Base-by-base conservation (phyloP, 2,329 filamentous ascomycete species). In the Aspergillus texensis region DNA sequence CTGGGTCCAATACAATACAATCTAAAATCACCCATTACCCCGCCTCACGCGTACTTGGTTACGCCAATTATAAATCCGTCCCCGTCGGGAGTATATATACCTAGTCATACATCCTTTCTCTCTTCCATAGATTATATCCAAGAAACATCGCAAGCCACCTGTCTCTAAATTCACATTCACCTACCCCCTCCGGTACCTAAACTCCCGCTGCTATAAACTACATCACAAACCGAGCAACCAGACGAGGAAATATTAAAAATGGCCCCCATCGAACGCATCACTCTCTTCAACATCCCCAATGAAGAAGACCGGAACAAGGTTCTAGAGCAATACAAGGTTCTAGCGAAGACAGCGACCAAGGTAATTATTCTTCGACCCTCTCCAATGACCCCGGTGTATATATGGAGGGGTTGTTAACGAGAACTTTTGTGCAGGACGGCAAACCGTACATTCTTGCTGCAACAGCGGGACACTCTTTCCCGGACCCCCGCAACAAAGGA, bases 371-470 rank as follows among this genome's bases (percentile, higher is more conserved):
- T 36, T 36, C 34, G 14, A 6, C 14, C 16, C 5, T 16, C 6
- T 36, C 14, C 34, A 16, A 16, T 14, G 14, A 6, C 34, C 34
- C 6, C 34, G 14, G 12, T 36, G 24, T 14, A 6, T n/a, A 11
- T 34, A 32, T 21, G 9, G 19, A 34, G 6, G 21, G 26, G 16
- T 53, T 34, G 28, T 21, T 54, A 21, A 45, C 34, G 26, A 36
- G 50, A 4, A 19, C 36, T n/a, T 54, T 30, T 32, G 34, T 30
- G 36, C 24, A 92, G 90, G 85, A 91, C 70, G 89, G 88, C 65
- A 88, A 90, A 74, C 88, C 88, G 1, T 93, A 92, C 75, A 90
- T 93, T 67, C 77, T 88, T 52, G 82, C 82, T 62, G 80, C 86
- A 67, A 80, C 77, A n/a, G 88, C 85, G 16, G 85, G 85, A 36